Evolutionary conservation across 208 protist genomes (phyloP).

Genomic region (Trypanosoma platydactyli): DNA sequence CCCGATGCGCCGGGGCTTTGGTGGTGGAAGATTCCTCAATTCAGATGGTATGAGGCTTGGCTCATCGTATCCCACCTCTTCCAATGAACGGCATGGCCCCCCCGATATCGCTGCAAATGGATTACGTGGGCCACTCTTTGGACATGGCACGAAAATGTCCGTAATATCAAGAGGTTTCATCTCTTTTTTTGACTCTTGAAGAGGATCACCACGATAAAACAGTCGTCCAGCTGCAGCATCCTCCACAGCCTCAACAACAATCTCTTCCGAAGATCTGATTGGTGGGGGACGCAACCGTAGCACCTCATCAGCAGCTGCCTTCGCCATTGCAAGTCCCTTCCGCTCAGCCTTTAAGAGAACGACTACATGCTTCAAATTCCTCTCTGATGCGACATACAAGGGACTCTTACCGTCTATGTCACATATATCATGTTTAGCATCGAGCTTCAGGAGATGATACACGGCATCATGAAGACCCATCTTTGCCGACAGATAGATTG

Average conservation of each 20-base stretch:
- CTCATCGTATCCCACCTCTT: conserved; percentile 81
- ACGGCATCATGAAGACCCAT: conserved; percentile 64
- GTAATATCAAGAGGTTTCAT: conserved; percentile 69
- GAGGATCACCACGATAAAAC: conserved; percentile 35
- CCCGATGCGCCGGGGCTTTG: conserved; percentile 54
- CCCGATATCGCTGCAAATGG: conserved; percentile 58
- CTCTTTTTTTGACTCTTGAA: conserved; percentile 19
- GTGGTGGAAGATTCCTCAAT: conserved; percentile 64
- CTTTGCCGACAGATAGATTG: conserved; percentile 73
- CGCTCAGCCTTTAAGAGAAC: conserved; percentile 68
- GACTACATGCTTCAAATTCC: conserved; percentile 77
- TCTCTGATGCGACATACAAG: conserved; percentile 89
- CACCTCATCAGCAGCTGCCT: conserved; percentile 67
- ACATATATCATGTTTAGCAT: conserved; percentile 52
- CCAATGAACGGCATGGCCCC: conserved; percentile 76
- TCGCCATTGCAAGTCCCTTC: conserved; percentile 58
- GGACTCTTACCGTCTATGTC: conserved; percentile 82
- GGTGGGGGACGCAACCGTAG: conserved; percentile 45
- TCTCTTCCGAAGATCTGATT: conserved; percentile 66
- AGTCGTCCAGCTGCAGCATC: conserved; percentile 46
- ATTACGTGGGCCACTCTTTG: conserved; percentile 50
- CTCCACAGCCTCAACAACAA: conserved; percentile 46
- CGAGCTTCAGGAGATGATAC: conserved; percentile 56
- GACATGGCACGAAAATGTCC: conserved; percentile 69
- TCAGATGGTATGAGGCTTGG: conserved; percentile 69